Percentiles rank a stretch among this genome's conserved stretches.
These are phyloP conservation scores for Candolleomyces aberdarensis DNA, from an alignment of 768 basidiomycete species.

Conservation along the genomic window DNA sequence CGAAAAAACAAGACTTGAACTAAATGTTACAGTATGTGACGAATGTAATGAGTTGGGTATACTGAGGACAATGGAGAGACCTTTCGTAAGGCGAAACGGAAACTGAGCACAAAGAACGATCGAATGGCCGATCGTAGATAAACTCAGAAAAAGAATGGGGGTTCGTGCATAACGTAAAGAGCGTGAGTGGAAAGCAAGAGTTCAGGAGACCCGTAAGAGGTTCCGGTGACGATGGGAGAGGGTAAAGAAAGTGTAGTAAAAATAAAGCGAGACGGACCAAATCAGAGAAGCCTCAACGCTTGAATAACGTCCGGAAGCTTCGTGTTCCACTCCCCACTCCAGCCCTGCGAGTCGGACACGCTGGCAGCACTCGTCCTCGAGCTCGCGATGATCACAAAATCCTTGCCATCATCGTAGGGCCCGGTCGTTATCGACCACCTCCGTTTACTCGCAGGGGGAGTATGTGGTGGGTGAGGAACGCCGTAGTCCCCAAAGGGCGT, in stretches of 20 bases:
- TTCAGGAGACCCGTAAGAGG: neutral
- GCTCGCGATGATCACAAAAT: neutral
- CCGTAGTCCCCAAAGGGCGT: neutral
- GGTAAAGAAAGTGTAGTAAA: neutral
- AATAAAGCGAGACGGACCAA: neutral
- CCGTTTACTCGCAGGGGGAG: neutral
- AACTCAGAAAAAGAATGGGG: neutral
- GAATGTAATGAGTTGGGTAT: no score
- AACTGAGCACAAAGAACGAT: neutral
- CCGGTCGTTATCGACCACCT: neutral
- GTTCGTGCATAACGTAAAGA: neutral
- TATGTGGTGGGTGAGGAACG: neutral
- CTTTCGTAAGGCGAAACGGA: neutral
- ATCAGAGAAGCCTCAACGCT: constrained; percentile 1
- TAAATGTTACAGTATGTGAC: no score
- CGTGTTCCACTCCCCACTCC: constrained; percentile 8
- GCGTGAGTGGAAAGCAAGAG: neutral
- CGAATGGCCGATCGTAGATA: neutral
- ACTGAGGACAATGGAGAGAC: no score
- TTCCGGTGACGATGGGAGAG: neutral
- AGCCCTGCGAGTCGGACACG: neutral
- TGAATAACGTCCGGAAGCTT: neutral
- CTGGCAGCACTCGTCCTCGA: neutral
- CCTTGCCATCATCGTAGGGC: neutral
- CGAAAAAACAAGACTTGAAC: no score